phyloP scores from a whole-genome alignment of 352 stramenopile genomes.

The Phytophthora pistaciae region DNA sequence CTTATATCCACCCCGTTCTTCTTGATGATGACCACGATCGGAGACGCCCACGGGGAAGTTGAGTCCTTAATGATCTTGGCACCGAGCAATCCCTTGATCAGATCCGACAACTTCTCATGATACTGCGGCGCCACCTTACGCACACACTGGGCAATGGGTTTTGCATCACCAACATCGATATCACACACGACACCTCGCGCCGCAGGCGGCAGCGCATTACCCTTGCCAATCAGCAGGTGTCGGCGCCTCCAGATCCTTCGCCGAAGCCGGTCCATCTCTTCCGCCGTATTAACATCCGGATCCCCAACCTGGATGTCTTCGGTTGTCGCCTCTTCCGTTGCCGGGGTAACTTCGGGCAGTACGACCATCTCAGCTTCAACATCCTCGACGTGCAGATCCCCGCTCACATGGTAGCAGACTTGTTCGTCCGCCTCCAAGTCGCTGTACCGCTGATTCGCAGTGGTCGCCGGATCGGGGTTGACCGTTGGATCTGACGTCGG shows the following conservation, averaged over 20 bases:
- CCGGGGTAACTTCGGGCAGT: too few relatives aligned
- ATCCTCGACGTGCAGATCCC: too few relatives aligned
- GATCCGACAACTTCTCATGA: neutral
- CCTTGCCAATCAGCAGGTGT: neutral
- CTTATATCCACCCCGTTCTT: too few relatives aligned
- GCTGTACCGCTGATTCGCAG: too few relatives aligned
- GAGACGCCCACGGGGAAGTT: too few relatives aligned
- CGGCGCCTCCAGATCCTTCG: neutral
- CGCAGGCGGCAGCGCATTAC: neutral
- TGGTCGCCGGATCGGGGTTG: too few relatives aligned
- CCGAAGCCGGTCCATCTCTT: neutral
- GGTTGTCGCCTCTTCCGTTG: neutral
- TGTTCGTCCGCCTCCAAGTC: too few relatives aligned
- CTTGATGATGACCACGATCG: too few relatives aligned
- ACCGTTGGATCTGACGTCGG: neutral
- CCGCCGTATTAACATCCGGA: neutral
- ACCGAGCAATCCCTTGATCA: too few relatives aligned
- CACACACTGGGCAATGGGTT: neutral
- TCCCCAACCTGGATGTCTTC: neutral
- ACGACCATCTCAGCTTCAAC: too few relatives aligned
- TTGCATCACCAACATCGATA: neutral
- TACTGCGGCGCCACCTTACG: neutral
- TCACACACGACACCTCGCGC: neutral
- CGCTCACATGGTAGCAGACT: too few relatives aligned
- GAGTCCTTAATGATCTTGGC: too few relatives aligned